Base-by-base conservation (phyloP, 768 basidiomycete genomes). In the Naganishia antarctica region DNA sequence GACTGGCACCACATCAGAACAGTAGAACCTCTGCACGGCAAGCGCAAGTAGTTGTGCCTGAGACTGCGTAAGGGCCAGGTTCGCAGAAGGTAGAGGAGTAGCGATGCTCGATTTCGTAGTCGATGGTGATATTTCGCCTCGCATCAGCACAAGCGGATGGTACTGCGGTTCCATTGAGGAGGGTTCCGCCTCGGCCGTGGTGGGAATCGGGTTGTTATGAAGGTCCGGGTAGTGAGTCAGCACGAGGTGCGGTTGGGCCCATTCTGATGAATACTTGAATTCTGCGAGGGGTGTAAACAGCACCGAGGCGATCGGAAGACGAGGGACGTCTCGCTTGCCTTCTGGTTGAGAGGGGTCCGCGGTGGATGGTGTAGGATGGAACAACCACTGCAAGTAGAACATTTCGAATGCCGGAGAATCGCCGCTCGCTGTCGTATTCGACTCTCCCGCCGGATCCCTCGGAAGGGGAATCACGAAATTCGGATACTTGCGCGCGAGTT, bases 281-380 rank as follows among this genome's bases (percentile, higher is more conserved):
- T 97, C 94, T 69, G 88, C 87, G 45, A 98, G 81, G 1, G 93
- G 89, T 0, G 96, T 92, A 80, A 94, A 94, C 37, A 98, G 81
- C 59, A 94, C 82, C 0, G 91, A 92, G 6, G 91, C 84, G 5
- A 48, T 48, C 45, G 51, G 53, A 1, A 21, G 53, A 31, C 53
- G 50, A 84, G 69, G 68, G 8, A 69, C 63, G 31, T 32, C 47
- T 44, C 4, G 80, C 79, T 70, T 29, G 90, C 32, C 61, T 23
- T 64, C 63, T 13, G 59, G 43, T 8, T 21, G 1, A 5, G 34
- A 18, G 5, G 53, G 1, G 18, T n/a, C n/a, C n/a, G 53, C 40
- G 23, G 26, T 18, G 25, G 63, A 59, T 6, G 44, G 44, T 4
- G 84, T 78, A 7, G 83, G 84, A 73, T 94, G 86, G 75, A 94